Base-by-base conservation (phyloP, 371 early-diverging fungal species). In the Saksenaea vasiformis region DNA sequence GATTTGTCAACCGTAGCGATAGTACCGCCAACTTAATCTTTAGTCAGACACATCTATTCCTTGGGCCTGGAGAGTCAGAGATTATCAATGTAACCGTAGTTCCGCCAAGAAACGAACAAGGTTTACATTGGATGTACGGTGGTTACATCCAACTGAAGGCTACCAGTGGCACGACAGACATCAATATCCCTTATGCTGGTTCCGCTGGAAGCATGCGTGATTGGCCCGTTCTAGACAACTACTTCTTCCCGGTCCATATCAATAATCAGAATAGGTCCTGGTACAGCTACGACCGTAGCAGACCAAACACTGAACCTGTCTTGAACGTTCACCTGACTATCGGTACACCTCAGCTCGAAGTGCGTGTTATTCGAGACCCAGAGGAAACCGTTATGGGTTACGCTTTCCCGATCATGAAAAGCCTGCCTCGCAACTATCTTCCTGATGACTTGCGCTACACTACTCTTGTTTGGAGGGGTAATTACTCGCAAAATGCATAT, bases 111-210 rank as follows among this genome's bases (percentile, higher is more conserved):
- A 66, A 66, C 26, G 64, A 74, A 38, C 68, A 69, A 47, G 62
- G 58, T 56, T 67, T 73, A 26, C 77, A 74, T 54, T 44, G 71
- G 51, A 62, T 72, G 53, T 77, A 77, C 34, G 77, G 77, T 56
- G 77, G 77, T 37, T 77, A 43, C 24, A 64, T 76, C 55, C 68
- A 63, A n/a, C 27, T 75, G 38, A 67, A 69, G 58, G 56, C 67
- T 34, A 55, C 44, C 27, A 11, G 31, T 3, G 19, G 31, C 22
- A 65, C 64, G 34, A 70, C 59, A 43, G 60, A 78, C 37, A 65
- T 77, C 55, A 69, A 68, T 15, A 59, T 87, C 22, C 87, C 87
- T 55, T 87, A 86, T 68, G 70, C 80, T 58, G 87, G 86, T 62
- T 58, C 85, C 26, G 76, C 74, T 56, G 87, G 87, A n/a, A 72